Evolutionary conservation across 2,329 filamentous ascomycete species (phyloP), one percentile per base, ranked within the genome.

Genomic region (Aaosphaeria pasadenensis): DNA sequence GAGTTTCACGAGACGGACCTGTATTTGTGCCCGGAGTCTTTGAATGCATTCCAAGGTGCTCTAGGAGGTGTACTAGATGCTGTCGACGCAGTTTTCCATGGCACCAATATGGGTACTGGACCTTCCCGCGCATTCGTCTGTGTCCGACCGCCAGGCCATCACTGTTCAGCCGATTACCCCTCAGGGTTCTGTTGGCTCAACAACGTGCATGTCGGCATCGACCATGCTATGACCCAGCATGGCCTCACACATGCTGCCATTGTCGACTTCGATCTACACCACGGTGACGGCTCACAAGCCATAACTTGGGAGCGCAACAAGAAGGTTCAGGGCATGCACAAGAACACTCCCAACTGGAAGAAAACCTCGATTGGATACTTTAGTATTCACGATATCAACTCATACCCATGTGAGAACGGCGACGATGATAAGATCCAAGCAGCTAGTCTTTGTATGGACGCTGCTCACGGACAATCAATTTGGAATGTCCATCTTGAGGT

Each of bases 181-280:
- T 96, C 92, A 2, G 94, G 94, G 0, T 99, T 99, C 66, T 99
- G 94, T 74, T 99, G 94, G 92, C 75, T 99, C 44, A 99, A 99
- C 70, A 99, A 99, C 65, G 91, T 99, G 1, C 92, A 97, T 64
- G 89, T 99, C 24, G 94, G 92, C 0, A 96, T 99, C 55, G 88
- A 95, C 69, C 49, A 99, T 68, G 92, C 86, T 7, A 86, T 89
- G 17, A 83, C 92, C 53, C 82, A 81, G 36, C 88, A 99, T 63
- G 91, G 88, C 0, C 74, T 97, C 30, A 97, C 92, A 0, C 94
- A 99, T 68, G 92, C 91, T 0, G 94, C 90, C 7, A 97, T 73
- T 48, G 68, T 73, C 31, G 70, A 73, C 46, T 72, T 72, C 47
- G 71, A 73, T 47, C 51, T 73, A 36, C 70, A 73, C 43, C 69